A percentile compares a stretch with the other conserved stretches of the same genome.
These are phyloP conservation scores for Allium cepa DNA, from an alignment of 106 monocot genomes.

Conservation along the genomic window DNA sequence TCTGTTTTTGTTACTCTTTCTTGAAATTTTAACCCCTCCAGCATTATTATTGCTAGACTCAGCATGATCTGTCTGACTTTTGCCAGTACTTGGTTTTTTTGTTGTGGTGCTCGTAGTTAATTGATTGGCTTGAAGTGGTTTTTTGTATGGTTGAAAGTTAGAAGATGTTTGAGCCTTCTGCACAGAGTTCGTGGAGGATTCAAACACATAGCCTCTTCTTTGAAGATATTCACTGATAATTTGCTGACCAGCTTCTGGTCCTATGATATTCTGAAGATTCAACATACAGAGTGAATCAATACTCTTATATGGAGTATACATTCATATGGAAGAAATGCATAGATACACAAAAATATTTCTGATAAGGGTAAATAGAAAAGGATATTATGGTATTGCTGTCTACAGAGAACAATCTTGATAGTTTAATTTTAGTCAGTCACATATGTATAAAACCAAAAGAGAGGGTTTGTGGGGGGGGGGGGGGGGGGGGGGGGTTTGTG, in stretches of 20 bases:
- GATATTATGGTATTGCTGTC: too few relatives aligned
- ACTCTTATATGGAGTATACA: too few relatives aligned
- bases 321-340: too few relatives aligned
- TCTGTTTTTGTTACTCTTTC: conserved; percentile 61
- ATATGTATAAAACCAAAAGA: too few relatives aligned
- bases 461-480: too few relatives aligned
- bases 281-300: neutral
- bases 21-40: conserved; percentile 19
- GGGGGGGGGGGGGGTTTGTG: too few relatives aligned
- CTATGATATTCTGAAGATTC: conserved; percentile 81
- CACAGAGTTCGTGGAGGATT: conserved; percentile 4
- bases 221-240: conserved; percentile 69
- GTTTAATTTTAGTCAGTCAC: too few relatives aligned
- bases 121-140: conserved; percentile 38
- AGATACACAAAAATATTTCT: too few relatives aligned
- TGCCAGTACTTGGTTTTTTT: conserved; percentile 54
- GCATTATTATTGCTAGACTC: conserved; percentile 20
- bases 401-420: too few relatives aligned
- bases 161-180: conserved; percentile 17
- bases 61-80: conserved; percentile 24
- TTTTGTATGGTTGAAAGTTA: conserved; percentile 37
- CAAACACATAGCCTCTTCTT: conserved; percentile 52
- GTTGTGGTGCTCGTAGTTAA: conserved; percentile 5
- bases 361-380: too few relatives aligned
- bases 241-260: conserved; percentile 51